Conservation (phyloP, 257 asterid species). For the Anisodus tanguticus region DNA sequence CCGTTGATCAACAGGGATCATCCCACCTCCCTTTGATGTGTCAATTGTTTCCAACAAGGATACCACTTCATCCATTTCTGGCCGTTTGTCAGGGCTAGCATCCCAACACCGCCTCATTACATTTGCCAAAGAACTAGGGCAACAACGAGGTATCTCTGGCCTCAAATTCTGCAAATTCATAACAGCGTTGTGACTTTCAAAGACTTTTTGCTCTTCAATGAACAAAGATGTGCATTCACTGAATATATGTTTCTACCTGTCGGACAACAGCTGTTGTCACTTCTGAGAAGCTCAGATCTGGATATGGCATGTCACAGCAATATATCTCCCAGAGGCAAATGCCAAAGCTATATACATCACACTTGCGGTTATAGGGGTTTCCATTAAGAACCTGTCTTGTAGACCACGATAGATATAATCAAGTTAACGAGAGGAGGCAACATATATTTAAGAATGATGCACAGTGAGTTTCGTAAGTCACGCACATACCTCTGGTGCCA, state of each 20-base stretch:
- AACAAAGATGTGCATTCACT: background rate
- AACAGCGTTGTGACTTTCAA: constrained; percentile 14
- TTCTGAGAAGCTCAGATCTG: constrained; percentile 87
- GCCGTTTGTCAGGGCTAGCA: constrained; percentile 71
- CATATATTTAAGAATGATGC: background rate
- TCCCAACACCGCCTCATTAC: constrained; percentile 93
- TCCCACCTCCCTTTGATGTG: constrained; percentile 87
- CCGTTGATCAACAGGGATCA: constrained; percentile 67
- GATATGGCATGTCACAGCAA: constrained; percentile 94
- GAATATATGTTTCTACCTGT: constrained; percentile 50
- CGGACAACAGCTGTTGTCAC: constrained; percentile 87
- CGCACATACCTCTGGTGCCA: constrained; percentile 91
- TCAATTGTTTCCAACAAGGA: constrained; percentile 76
- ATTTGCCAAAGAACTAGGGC: constrained; percentile 70
- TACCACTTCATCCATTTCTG: constrained; percentile 84
- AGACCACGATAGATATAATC: constrained; percentile 6
- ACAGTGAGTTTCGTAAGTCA: background rate
- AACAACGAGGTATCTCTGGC: constrained; percentile 91
- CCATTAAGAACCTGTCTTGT: constrained; percentile 73
- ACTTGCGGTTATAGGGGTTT: constrained; percentile 78
- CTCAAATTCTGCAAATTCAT: constrained; percentile 63
- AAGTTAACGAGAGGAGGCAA: background rate
- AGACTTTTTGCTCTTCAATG: background rate
- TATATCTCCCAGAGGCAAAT: constrained; percentile 94
- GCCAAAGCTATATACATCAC: constrained; percentile 92